A percentile compares a stretch with the other conserved stretches of the same genome.
Conservation (phyloP, 192 early-diverging fungal species). For the Backusella psychrophila region DNA sequence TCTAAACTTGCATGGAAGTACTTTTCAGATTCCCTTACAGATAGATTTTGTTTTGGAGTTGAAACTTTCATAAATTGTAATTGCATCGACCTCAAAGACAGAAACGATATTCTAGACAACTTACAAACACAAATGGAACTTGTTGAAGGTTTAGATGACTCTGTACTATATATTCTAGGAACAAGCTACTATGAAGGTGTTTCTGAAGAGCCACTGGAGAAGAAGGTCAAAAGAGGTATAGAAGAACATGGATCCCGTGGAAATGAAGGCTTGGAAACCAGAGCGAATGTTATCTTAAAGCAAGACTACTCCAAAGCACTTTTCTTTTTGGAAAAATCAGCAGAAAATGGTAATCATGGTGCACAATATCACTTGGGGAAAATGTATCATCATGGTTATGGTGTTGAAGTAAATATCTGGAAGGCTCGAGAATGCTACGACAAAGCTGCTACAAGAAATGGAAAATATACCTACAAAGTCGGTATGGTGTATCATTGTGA, state of each 20-base stretch:
- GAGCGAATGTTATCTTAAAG: not conserved
- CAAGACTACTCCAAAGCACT: not conserved
- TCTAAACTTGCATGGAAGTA: not conserved
- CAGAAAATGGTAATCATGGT: not conserved
- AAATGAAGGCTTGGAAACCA: not conserved
- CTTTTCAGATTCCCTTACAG: not conserved
- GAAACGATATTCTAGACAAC: not conserved
- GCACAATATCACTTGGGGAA: not conserved
- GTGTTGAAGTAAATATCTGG: not conserved
- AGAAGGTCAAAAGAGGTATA: not conserved
- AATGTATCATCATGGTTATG: not conserved
- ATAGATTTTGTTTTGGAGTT: not conserved
- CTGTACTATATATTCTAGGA: not conserved
- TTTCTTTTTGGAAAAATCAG: not conserved
- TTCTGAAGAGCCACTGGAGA: not conserved
- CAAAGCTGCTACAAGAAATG: too few relatives aligned
- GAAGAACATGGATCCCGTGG: not conserved
- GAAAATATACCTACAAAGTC: too few relatives aligned
- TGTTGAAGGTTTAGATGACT: not conserved
- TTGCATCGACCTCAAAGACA: not conserved
- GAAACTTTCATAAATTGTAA: not conserved
- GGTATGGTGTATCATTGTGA: too few relatives aligned
- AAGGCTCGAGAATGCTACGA: too few relatives aligned
- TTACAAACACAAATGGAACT: not conserved
- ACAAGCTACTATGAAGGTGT: not conserved